phyloP scores from a whole-genome alignment of 805 yeast species.

The Candida takata region DNA sequence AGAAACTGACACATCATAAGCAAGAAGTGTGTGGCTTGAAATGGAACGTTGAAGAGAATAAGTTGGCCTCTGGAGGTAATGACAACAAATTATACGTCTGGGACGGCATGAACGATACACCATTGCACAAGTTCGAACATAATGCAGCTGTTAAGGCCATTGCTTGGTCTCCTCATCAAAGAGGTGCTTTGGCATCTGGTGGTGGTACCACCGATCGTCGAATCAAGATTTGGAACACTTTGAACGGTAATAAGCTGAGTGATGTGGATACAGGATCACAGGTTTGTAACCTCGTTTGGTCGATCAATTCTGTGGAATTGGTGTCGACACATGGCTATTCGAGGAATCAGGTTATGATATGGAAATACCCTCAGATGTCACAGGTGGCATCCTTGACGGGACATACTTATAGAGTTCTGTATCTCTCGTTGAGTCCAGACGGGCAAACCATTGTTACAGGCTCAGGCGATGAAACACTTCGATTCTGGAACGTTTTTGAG shows the following conservation, averaged over 20 bases:
- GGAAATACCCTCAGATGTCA: constrained; percentile 90
- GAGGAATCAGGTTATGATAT: constrained; percentile 80
- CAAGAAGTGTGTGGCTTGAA: constrained; percentile 96
- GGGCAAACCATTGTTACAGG: constrained; percentile 97
- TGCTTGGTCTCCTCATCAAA: constrained; percentile 96
- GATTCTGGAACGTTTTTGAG: constrained; percentile 95
- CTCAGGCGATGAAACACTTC: constrained; percentile 93
- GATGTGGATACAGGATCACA: constrained; percentile 96
- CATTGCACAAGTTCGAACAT: constrained; percentile 77
- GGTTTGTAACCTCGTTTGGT: constrained; percentile 92
- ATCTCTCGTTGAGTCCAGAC: constrained; percentile 86
- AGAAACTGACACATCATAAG: constrained; percentile 64
- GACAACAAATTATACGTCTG: constrained; percentile 84
- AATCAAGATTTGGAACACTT: constrained; percentile 88
- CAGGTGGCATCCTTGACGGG: constrained; percentile 93
- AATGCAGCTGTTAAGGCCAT: constrained; percentile 94
- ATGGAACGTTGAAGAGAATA: constrained; percentile 90
- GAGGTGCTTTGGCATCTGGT: constrained; percentile 90
- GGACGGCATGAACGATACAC: constrained; percentile 66
- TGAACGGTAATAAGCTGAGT: constrained; percentile 62
- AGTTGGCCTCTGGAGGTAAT: constrained; percentile 92
- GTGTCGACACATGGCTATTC: constrained; percentile 95
- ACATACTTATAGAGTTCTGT: constrained; percentile 87
- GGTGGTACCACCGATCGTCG: constrained; percentile 95
- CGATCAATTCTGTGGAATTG: constrained; percentile 82